Evolutionary conservation across 371 early-diverging fungal species (phyloP).

Genomic region (Syncephalastrum racemosum): DNA sequence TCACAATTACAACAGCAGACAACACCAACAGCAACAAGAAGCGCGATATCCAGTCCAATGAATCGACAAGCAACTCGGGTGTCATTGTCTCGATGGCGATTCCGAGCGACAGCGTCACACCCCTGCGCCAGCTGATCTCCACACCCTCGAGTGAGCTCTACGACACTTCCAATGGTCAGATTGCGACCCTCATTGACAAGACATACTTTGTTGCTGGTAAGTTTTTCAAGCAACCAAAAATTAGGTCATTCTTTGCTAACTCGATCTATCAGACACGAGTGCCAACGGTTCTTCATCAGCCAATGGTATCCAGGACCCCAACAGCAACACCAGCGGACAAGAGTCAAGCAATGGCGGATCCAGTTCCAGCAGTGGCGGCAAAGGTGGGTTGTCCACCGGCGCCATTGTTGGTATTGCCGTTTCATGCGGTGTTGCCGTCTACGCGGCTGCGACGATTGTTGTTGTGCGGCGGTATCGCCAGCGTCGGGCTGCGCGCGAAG

Average conservation of each 20-base stretch:
- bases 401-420: slow-evolving; percentile 48
- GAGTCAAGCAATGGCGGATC: neutral
- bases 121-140: slow-evolving; percentile 22
- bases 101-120: slow-evolving; percentile 21
- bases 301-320: slow-evolving; percentile 2
- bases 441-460: slow-evolving; percentile 42
- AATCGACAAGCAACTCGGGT: slow-evolving; percentile 14
- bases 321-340: neutral
- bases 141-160: slow-evolving; percentile 32
- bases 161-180: slow-evolving; percentile 35
- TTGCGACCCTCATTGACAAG: slow-evolving; percentile 37
- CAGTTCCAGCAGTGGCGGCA: slow-evolving; percentile 1
- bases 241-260: no score
- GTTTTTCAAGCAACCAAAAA: neutral
- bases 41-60: slow-evolving; percentile 9
- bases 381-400: slow-evolving; percentile 31
- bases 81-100: slow-evolving; percentile 45
- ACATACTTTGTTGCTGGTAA: slow-evolving; percentile 23
- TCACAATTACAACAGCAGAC: slow-evolving; percentile 38
- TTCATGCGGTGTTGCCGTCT: slow-evolving; percentile 38
- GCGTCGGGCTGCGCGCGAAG: slow-evolving; percentile 24
- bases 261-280: no score
- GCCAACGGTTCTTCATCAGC: neutral
- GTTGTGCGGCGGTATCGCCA: slow-evolving; percentile 34
- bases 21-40: slow-evolving; percentile 7